Percentiles rank a stretch among this genome's conserved stretches.
Evolutionary conservation across 129 eudicot species (phyloP).

Genomic region (Dittrichia graveolens): DNA sequence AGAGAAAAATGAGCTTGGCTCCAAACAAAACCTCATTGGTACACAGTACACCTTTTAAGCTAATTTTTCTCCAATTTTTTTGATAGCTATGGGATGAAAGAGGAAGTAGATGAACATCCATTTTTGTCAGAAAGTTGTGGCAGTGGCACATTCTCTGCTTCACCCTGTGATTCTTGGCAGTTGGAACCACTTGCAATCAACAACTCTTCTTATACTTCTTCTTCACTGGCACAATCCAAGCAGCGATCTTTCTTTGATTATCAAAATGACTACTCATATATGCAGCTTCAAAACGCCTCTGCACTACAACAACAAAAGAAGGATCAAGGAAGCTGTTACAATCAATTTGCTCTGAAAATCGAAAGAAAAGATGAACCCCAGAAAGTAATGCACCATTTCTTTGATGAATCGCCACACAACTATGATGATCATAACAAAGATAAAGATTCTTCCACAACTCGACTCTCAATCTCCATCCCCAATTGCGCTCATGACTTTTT

Average conservation of each 20-base stretch:
- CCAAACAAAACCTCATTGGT: neutral
- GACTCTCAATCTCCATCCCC: slow-evolving; percentile 82
- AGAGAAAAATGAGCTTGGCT: too few species aligned
- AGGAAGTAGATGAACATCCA: slow-evolving; percentile 59
- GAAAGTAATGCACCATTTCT: slow-evolving; percentile 94
- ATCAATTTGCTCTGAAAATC: slow-evolving; percentile 29
- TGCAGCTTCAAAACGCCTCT: slow-evolving; percentile 27
- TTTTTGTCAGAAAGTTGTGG: slow-evolving; percentile 48
- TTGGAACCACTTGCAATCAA: slow-evolving; percentile 54
- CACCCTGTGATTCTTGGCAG: slow-evolving; percentile 56
- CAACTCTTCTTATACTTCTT: slow-evolving; percentile 24
- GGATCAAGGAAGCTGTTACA: slow-evolving; percentile 29
- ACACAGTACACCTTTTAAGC: neutral
- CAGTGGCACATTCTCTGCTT: slow-evolving; percentile 35
- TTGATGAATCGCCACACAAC: slow-evolving; percentile 78
- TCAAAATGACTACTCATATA: slow-evolving; percentile 47
- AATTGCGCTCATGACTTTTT: slow-evolving; percentile 69
- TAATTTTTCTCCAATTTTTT: neutral
- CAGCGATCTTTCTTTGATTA: slow-evolving; percentile 35
- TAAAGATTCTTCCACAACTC: slow-evolving; percentile 57
- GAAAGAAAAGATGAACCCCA: slow-evolving; percentile 49
- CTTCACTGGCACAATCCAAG: slow-evolving; percentile 35
- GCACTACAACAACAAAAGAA: slow-evolving; percentile 25
- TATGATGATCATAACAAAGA: slow-evolving; percentile 31
- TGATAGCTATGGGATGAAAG: slow-evolving; percentile 53